Conservation (phyloP, 2,329 filamentous ascomycete genomes). For the Colletotrichum sp. region DNA sequence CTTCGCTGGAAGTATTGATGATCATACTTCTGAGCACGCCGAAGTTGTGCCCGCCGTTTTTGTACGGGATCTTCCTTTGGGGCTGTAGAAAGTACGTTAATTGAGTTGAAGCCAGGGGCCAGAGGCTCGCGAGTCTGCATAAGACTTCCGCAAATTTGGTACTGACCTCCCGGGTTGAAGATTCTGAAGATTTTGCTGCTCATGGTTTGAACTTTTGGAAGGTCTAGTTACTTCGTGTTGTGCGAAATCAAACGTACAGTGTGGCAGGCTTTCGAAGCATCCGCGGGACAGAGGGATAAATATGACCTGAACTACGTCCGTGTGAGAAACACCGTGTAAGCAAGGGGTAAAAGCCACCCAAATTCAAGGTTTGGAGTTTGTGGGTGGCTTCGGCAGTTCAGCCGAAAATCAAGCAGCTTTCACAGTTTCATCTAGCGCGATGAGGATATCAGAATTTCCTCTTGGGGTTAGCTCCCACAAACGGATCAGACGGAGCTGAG, state of each 20-base stretch:
- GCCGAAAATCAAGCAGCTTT: neutral
- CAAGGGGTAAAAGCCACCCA: neutral
- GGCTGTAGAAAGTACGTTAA: slow-evolving; percentile 1
- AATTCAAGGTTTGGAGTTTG: neutral
- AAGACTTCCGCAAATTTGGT: neutral
- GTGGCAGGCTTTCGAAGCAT: neutral
- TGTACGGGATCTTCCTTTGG: slow-evolving; percentile 27
- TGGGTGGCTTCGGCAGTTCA: neutral
- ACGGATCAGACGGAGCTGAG: neutral
- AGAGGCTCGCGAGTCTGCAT: neutral
- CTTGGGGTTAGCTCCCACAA: neutral
- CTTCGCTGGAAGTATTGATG: neutral
- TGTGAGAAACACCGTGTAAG: neutral
- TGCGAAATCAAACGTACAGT: neutral
- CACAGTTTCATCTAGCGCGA: slow-evolving; percentile 1
- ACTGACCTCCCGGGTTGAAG: slow-evolving; percentile 33
- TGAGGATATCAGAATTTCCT: slow-evolving; percentile 7
- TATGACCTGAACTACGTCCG: neutral
- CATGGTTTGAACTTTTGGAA: neutral
- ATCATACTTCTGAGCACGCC: slow-evolving; percentile 30
- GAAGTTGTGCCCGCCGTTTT: slow-evolving; percentile 29
- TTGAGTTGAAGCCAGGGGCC: neutral
- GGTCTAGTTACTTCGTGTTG: neutral
- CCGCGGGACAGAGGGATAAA: neutral
- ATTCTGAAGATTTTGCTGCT: slow-evolving; percentile 32